Evolutionary conservation across 257 asterid genomes (phyloP).

Genomic region (Primulina huaijiensis): DNA sequence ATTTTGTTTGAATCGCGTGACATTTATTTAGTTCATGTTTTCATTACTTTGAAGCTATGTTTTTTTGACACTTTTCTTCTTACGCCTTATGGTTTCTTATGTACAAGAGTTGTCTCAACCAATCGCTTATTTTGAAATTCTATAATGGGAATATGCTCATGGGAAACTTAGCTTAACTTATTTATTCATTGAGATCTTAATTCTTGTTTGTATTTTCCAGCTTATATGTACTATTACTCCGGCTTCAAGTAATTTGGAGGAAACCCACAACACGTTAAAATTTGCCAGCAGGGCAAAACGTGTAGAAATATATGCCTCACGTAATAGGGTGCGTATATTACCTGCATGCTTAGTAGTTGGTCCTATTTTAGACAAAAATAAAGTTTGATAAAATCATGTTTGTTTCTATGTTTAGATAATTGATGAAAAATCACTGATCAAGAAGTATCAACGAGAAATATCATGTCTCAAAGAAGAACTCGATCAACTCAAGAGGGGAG

Average conservation of each 20-base stretch:
- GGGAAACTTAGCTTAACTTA: conserved; percentile 9
- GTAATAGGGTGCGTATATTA: conserved; percentile 69
- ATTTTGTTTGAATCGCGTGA: not conserved
- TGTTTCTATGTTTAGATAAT: conserved; percentile 53
- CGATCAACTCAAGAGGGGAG: conserved; percentile 75
- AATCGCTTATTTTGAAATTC: conserved; percentile 3
- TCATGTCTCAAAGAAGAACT: conserved; percentile 86
- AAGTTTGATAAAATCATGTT: not conserved
- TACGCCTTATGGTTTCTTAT: conserved; percentile 21
- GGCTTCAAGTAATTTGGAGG: conserved; percentile 98
- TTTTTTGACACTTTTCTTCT: conserved; percentile 11
- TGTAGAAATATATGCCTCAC: conserved; percentile 91
- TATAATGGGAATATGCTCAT: conserved; percentile 2
- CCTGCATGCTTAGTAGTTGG: conserved; percentile 10
- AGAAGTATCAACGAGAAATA: conserved; percentile 97
- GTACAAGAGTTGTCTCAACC: conserved; percentile 10
- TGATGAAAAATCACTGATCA: conserved; percentile 98
- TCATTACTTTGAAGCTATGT: not conserved
- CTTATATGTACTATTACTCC: conserved; percentile 97
- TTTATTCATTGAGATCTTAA: conserved; percentile 18
- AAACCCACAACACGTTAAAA: conserved; percentile 95
- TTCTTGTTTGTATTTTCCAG: conserved; percentile 40
- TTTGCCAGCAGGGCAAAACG: conserved; percentile 99
- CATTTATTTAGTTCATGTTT: conserved; percentile 20
- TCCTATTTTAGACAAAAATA: conserved; percentile 15